Conservation (phyloP, 169 alveolate species). For the Plasmodium fragile region DNA sequence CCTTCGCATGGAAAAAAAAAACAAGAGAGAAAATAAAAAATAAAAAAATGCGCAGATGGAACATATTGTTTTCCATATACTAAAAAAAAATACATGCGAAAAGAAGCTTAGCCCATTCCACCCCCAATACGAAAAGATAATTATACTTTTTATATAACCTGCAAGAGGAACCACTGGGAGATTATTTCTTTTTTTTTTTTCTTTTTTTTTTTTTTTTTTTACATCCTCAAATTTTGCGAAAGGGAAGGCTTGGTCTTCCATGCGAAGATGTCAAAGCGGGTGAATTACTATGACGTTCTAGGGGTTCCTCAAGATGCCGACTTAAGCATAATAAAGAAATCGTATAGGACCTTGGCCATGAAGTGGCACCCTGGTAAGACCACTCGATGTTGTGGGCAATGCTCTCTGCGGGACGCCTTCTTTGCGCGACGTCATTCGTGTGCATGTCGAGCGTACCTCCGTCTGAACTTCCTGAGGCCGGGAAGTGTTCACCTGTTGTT, state of each 20-base stretch:
- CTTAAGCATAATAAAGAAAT: slow-evolving; percentile 77
- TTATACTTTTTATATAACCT: not conserved
- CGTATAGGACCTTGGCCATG: slow-evolving; percentile 80
- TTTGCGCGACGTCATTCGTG: not conserved
- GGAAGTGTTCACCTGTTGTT: not conserved
- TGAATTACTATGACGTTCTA: slow-evolving; percentile 78
- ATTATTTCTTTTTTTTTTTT: too few relatives aligned
- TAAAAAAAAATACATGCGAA: too few relatives aligned
- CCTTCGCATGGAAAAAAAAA: not conserved
- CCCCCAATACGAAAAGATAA: not conserved
- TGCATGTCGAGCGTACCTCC: not conserved
- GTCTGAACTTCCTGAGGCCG: not conserved
- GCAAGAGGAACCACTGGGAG: not conserved
- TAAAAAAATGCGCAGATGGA: not conserved
- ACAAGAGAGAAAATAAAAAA: not conserved
- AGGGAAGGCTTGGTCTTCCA: not conserved
- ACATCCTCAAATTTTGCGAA: not conserved
- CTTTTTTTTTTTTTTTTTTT: too few relatives aligned
- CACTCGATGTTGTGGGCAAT: not conserved
- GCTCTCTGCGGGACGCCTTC: not conserved
- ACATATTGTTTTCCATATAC: not conserved
- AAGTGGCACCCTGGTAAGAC: slow-evolving; percentile 86
- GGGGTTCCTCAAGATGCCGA: slow-evolving; percentile 83
- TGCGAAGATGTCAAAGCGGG: slow-evolving; percentile 54
- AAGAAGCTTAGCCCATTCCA: not conserved